Base-by-base conservation (phyloP, 768 basidiomycete genomes). In the Amanita rubescens region DNA sequence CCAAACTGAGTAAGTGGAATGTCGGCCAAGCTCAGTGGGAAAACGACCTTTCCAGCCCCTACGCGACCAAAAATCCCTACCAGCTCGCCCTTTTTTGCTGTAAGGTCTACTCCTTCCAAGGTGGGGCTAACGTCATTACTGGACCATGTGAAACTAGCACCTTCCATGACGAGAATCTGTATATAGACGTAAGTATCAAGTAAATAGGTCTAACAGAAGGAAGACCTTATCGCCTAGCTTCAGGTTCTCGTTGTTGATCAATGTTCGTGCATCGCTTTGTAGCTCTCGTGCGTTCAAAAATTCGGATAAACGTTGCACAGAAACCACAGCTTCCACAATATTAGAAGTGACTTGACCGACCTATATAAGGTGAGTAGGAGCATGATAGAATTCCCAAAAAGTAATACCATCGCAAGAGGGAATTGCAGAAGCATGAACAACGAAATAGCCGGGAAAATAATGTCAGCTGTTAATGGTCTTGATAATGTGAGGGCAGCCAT, bases 401-500 rank as follows among this genome's bases (percentile, higher is more conserved):
- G 63, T 73, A n/a, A 35, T 64, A 87, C 86, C 87, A 91, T 88
- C 2, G 80, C 87, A 20, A 94, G 72, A 1, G 92, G 92, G 69
- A 94, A 94, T 54, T 86, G 83, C 27, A 95, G 71, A 0, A 95
- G 73, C 81, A 90, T 85, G 71, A 93, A 94, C 27, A 94, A 70
- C 0, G 90, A 86, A 57, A 98, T 93, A 0, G 90, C 84, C n/a
- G 95, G 95, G 77, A 98, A 98, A 58, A 97, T 94, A 48, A 92
- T 72, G 57, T 96, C 94, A 0, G 87, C 81, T 0, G 95, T 97
- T 1, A 98, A 68, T 3, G 93, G 90, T 25, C 65, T 75, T 0
- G 76, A 66, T 3, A 83, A 82, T 1, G 77, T 76, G 15, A 74
- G 61, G 0, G 89, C 82, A 6, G 88, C 88, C 0, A 78, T 77